Percentiles rank a stretch among this genome's conserved stretches.
These are phyloP conservation scores for Sphagnum contortum DNA, from an alignment of 225 moss, liverwort and hornwort genomes.

Conservation along the genomic window DNA sequence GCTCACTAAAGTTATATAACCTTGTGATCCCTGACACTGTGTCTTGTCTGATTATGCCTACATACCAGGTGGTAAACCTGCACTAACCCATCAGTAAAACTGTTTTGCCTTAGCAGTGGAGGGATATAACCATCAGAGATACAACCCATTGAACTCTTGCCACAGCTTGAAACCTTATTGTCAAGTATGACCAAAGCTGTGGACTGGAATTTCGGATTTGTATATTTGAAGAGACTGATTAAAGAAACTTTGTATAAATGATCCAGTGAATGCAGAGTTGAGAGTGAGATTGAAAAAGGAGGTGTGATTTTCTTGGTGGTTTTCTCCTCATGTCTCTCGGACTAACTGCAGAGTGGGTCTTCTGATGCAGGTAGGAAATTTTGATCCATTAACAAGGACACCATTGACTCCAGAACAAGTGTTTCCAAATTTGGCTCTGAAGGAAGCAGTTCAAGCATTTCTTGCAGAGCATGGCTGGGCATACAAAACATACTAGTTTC, in stretches of 20 bases:
- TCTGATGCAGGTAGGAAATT: slow-evolving; percentile 44
- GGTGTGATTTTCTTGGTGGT: not conserved
- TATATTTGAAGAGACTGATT: not conserved
- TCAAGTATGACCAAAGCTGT: too few relatives aligned
- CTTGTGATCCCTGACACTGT: not conserved
- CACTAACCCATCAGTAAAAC: too few relatives aligned
- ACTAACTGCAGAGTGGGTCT: not conserved
- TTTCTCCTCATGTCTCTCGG: not conserved
- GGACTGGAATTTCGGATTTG: too few relatives aligned
- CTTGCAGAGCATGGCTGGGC: slow-evolving; percentile 76
- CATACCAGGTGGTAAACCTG: too few relatives aligned
- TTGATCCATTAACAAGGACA: slow-evolving; percentile 66
- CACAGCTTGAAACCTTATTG: too few relatives aligned
- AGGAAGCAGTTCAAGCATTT: slow-evolving; percentile 59
- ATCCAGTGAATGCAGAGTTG: not conserved
- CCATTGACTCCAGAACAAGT: slow-evolving; percentile 55
- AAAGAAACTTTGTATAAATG: not conserved
- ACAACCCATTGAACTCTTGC: not conserved
- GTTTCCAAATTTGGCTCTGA: slow-evolving; percentile 65
- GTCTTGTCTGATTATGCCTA: too few relatives aligned
- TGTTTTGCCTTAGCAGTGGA: not conserved
- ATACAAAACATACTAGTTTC: slow-evolving; percentile 31
- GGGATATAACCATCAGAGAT: not conserved
- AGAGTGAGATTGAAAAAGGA: not conserved
- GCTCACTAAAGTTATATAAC: too few relatives aligned